Base-by-base conservation (phyloP, 495 filamentous ascomycete genomes). In the Podospora pseudocomata region DNA sequence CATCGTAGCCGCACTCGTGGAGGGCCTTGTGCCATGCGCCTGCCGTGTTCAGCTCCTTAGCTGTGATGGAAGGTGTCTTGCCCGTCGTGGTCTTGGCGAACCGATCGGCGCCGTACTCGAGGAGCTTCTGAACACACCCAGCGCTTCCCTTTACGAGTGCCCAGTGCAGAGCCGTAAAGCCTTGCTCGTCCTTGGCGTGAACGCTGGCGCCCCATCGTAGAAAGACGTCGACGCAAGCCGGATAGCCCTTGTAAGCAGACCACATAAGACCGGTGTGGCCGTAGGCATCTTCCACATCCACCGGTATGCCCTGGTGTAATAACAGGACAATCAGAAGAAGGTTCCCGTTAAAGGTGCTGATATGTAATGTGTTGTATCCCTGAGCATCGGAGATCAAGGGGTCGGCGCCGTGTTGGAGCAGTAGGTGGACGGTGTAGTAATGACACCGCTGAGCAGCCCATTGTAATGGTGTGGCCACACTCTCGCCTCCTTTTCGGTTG, bases 231-330 rank as follows among this genome's bases (percentile, higher is more conserved):
- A 99, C 96, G 73, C 91, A 95, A 26, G 88, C 88, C 0, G 93
- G 90, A 75, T 87, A 96, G 20, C 96, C 96, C 76, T 98, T 99
- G 80, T 99, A 99, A 32, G 94, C 94, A 27, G 96, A 92, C 95
- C 95, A 99, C 95, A 99, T 99, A 64, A 99, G 80, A 53, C 88
- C 89, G 1, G 96, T 98, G 79, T 99, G 96, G 13, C 92, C 91
- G 72, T 91, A 91, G 64, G 90, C 84, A 80, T 99, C 95, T 44
- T 89, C 84, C 19, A 92, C 90, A 76, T 99, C 95, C 67, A 99
- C 90, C 15, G 93, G 91, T 55, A 99, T 93, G 72, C 93, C 92
- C 73, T 97, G 92, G 78, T 98, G 95, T 2, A 99, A 82, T 15
- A 87, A 76, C 4, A 99, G 81, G 30, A 94, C 84, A n/a, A 99